These are phyloP conservation scores for Phytophthora crassamura DNA, from an alignment of 352 stramenopile genomes.

Conservation along the genomic window DNA sequence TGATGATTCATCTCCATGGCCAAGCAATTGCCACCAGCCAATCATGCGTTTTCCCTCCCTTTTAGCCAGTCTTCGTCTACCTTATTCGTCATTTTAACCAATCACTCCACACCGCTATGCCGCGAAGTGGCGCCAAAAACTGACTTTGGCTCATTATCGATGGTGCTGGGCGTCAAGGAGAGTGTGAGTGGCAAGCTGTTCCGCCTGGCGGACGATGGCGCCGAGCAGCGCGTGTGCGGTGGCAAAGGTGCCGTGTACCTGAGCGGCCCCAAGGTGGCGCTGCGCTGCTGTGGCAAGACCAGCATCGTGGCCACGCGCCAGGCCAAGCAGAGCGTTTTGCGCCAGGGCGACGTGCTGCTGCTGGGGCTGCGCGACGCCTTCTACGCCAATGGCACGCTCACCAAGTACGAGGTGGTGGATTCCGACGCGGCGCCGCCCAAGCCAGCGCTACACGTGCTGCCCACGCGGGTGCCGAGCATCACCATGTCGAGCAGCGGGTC, in stretches of 20 bases:
- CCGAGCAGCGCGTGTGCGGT: conserved; percentile 68
- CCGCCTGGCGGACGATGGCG: conserved; percentile 48
- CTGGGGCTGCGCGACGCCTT: conserved; percentile 73
- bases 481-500: conserved; percentile 11
- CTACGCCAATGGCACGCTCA: conserved; percentile 84
- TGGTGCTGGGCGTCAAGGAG: conserved; percentile 71
- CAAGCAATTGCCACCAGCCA: no score
- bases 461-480: conserved; percentile 38
- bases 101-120: not conserved
- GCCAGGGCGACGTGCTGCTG: conserved; percentile 75
- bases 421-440: conserved; percentile 34
- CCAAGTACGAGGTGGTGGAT: conserved; percentile 87
- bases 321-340: conserved; percentile 78
- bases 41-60: not conserved
- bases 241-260: conserved; percentile 75
- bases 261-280: conserved; percentile 66
- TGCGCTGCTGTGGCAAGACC: conserved; percentile 82
- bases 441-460: conserved; percentile 38
- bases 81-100: conserved; percentile 4
- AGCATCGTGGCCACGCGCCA: conserved; percentile 77
- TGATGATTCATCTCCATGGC: no score
- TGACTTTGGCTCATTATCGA: conserved; percentile 7
- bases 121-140: conserved; percentile 10
- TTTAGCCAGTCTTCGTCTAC: not conserved
- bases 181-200: conserved; percentile 73